Conservation (phyloP, 768 basidiomycete genomes). For the Candolleomyces aberdarensis region DNA sequence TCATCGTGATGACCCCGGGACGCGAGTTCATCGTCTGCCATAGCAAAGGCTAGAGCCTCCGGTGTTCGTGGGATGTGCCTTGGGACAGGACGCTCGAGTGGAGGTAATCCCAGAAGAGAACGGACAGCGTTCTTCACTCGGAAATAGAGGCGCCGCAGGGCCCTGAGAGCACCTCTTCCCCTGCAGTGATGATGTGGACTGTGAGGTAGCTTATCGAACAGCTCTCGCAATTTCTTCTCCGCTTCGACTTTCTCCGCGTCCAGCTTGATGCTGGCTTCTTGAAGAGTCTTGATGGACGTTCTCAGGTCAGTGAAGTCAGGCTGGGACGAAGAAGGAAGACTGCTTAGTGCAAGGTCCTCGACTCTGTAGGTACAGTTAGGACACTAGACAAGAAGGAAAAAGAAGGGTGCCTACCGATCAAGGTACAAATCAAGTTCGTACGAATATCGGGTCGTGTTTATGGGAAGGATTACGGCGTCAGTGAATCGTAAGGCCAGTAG, state of each 20-base stretch:
- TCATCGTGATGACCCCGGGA: neutral
- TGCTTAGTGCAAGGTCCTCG: slow-evolving; percentile 37
- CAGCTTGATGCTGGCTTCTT: slow-evolving; percentile 48
- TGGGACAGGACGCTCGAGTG: neutral
- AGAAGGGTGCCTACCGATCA: slow-evolving; percentile 36
- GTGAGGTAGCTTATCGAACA: slow-evolving; percentile 37
- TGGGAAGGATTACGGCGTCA: slow-evolving; percentile 62
- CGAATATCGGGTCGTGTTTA: slow-evolving; percentile 78
- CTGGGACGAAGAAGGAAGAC: slow-evolving; percentile 10
- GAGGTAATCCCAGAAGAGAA: neutral
- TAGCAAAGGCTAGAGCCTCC: slow-evolving; percentile 10
- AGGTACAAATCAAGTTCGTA: slow-evolving; percentile 63
- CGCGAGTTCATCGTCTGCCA: neutral
- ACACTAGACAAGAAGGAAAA: too few relatives aligned
- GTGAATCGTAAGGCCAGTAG: slow-evolving; percentile 58
- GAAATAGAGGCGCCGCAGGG: neutral
- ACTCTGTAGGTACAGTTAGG: slow-evolving; percentile 35
- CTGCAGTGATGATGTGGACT: slow-evolving; percentile 16
- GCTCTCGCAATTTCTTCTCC: slow-evolving; percentile 46
- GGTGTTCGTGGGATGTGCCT: neutral
- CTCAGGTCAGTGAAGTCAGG: slow-evolving; percentile 44
- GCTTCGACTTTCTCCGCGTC: slow-evolving; percentile 59
- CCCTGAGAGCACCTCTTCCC: slow-evolving; percentile 9
- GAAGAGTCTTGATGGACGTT: slow-evolving; percentile 43
- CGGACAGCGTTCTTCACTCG: neutral